Conservation (phyloP, 2,329 filamentous ascomycete genomes). For the Arthrobotrys megalospora region DNA sequence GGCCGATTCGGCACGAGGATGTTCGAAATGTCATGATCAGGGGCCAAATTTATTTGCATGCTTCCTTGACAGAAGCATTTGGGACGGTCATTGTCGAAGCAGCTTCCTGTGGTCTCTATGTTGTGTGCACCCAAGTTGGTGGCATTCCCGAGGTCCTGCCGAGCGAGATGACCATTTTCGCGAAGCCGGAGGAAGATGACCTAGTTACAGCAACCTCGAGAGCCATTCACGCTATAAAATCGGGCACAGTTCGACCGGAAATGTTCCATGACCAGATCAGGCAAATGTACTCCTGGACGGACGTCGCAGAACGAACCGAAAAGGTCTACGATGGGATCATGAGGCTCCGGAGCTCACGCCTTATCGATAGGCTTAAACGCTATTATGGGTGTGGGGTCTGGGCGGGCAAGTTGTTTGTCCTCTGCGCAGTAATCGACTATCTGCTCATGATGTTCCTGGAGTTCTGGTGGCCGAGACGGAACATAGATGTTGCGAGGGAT, state of each 20-base stretch:
- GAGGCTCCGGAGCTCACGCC: constrained; percentile 87
- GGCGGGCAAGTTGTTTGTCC: constrained; percentile 96
- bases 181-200: constrained; percentile 96
- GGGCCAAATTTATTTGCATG: constrained; percentile 96
- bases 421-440: constrained; percentile 95
- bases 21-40: constrained; percentile 97
- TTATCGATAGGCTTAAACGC: constrained; percentile 93
- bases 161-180: constrained; percentile 96
- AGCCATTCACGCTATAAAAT: constrained; percentile 87
- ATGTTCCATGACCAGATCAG: constrained; percentile 97
- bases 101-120: constrained; percentile 93
- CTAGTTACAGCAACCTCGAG: constrained; percentile 89
- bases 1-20: constrained; percentile 93
- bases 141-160: constrained; percentile 97
- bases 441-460: constrained; percentile 90
- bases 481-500: constrained; percentile 89
- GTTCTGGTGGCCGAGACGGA: constrained; percentile 84
- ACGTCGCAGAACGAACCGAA: constrained; percentile 93
- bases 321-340: constrained; percentile 94
- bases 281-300: constrained; percentile 98
- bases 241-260: constrained; percentile 89
- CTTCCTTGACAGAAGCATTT: constrained; percentile 94
- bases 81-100: constrained; percentile 98
- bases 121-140: constrained; percentile 95
- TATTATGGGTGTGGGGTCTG: constrained; percentile 99